These are phyloP conservation scores for Wickerhamiella sorbophila DNA, from an alignment of 805 yeast genomes.

Conservation along the genomic window DNA sequence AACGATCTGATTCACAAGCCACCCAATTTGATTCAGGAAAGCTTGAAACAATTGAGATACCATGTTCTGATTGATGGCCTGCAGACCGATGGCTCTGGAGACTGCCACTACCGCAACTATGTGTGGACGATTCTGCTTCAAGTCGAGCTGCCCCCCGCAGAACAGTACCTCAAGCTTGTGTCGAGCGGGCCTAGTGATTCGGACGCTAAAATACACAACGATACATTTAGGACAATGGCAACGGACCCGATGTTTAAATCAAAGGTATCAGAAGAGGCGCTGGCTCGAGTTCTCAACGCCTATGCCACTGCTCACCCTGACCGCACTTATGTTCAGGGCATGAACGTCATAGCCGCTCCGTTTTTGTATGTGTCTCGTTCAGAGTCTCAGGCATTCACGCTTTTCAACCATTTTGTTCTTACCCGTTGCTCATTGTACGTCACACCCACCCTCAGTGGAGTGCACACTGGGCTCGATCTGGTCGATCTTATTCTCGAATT, in stretches of 20 bases:
- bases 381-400: slow-evolving; percentile 73
- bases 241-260: slow-evolving; percentile 51
- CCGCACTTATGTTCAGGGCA: slow-evolving; percentile 55
- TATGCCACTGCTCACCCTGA: slow-evolving; percentile 37
- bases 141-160: slow-evolving; percentile 43
- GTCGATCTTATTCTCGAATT: slow-evolving; percentile 60
- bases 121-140: slow-evolving; percentile 71
- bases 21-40: slow-evolving; percentile 32
- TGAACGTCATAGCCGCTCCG: slow-evolving; percentile 80
- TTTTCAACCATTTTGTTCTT: slow-evolving; percentile 49
- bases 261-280: slow-evolving; percentile 52
- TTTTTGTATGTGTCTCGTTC: slow-evolving; percentile 58
- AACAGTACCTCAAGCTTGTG: slow-evolving; percentile 40
- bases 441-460: slow-evolving; percentile 65
- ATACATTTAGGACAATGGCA: slow-evolving; percentile 72
- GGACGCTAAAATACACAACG: slow-evolving; percentile 62
- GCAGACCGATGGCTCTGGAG: slow-evolving; percentile 17
- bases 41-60: slow-evolving; percentile 40
- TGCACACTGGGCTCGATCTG: slow-evolving; percentile 55
- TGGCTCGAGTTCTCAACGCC: slow-evolving; percentile 58
- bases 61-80: slow-evolving; percentile 37
- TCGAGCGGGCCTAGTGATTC: slow-evolving; percentile 43
- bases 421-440: slow-evolving; percentile 64
- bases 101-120: slow-evolving; percentile 54
- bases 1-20: slow-evolving; percentile 32